A percentile compares a stretch with the other conserved stretches of the same genome.
Conservation (phyloP, 2,329 filamentous ascomycete genomes). For the Calonectria naviculata region DNA sequence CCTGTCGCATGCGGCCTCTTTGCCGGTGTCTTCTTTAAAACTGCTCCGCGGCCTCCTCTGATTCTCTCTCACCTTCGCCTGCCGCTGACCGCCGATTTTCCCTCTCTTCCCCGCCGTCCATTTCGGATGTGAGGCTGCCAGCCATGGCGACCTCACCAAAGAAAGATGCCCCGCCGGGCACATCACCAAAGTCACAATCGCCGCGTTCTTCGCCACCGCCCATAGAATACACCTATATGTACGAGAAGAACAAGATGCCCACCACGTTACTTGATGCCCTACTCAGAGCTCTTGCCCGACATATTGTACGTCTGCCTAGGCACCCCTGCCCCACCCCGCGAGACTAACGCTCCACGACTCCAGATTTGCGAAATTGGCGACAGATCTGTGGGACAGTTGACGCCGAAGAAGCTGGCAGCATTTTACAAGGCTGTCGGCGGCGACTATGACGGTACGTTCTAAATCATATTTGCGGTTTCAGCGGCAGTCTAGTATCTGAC, state of each 20-base stretch:
- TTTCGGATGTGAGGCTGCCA: slow-evolving; percentile 34
- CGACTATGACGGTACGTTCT: slow-evolving; percentile 74
- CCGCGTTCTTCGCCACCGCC: slow-evolving; percentile 37
- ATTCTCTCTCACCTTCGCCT: neutral
- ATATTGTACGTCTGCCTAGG: slow-evolving; percentile 70
- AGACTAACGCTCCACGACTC: slow-evolving; percentile 28
- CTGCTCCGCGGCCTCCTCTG: neutral
- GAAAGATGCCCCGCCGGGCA: slow-evolving; percentile 34
- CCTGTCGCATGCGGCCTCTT: neutral
- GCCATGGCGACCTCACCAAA: slow-evolving; percentile 41
- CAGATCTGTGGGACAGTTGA: slow-evolving; percentile 63
- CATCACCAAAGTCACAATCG: slow-evolving; percentile 24
- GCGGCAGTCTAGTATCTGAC: slow-evolving; percentile 11
- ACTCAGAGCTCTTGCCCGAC: slow-evolving; percentile 73
- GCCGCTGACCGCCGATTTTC: slow-evolving; percentile 36
- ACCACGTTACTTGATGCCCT: slow-evolving; percentile 75
- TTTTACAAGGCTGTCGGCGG: slow-evolving; percentile 83
- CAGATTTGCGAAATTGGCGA: slow-evolving; percentile 71
- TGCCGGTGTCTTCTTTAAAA: neutral
- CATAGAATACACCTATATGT: slow-evolving; percentile 73
- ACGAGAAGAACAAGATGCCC: slow-evolving; percentile 74
- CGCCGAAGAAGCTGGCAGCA: slow-evolving; percentile 76
- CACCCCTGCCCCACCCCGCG: neutral
- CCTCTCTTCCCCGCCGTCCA: slow-evolving; percentile 31
- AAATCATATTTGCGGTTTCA: neutral